phyloP scores from a whole-genome alignment of 2,329 filamentous ascomycete species.

The Neurospora crassa region DNA sequence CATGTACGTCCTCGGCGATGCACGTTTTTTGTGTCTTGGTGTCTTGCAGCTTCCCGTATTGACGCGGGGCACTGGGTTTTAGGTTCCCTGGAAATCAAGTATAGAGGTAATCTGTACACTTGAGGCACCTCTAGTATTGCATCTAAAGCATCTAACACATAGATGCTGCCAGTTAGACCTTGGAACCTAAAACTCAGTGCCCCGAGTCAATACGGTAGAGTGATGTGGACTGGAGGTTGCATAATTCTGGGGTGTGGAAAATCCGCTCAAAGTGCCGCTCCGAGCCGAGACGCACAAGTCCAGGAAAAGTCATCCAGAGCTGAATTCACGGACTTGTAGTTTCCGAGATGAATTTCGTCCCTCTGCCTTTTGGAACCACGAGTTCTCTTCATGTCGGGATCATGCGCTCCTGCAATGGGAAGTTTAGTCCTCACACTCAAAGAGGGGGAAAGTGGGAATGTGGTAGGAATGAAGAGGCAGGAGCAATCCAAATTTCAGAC shows the following conservation, averaged over 20 bases:
- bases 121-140: too few species aligned
- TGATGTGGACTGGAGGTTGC: neutral
- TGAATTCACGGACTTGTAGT: neutral
- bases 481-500: neutral
- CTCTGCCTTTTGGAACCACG: neutral
- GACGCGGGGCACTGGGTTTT: too few species aligned
- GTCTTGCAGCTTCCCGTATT: neutral
- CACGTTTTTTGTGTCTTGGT: neutral
- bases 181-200: too few species aligned
- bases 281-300: neutral
- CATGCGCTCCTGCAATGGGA: neutral
- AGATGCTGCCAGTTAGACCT: too few species aligned
- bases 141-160: too few species aligned
- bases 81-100: too few species aligned
- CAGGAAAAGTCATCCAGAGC: neutral
- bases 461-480: neutral
- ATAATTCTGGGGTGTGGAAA: neutral
- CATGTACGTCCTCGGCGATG: neutral
- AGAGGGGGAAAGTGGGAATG: neutral
- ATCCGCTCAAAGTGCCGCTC: neutral
- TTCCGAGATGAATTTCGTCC: neutral
- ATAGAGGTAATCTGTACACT: too few species aligned
- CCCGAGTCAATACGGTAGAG: too few species aligned
- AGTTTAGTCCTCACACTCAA: neutral
- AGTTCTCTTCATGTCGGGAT: neutral